Evolutionary conservation across 1,284 basidiomycete genomes (phyloP).

Genomic region (Cystobasidium pallidum): DNA sequence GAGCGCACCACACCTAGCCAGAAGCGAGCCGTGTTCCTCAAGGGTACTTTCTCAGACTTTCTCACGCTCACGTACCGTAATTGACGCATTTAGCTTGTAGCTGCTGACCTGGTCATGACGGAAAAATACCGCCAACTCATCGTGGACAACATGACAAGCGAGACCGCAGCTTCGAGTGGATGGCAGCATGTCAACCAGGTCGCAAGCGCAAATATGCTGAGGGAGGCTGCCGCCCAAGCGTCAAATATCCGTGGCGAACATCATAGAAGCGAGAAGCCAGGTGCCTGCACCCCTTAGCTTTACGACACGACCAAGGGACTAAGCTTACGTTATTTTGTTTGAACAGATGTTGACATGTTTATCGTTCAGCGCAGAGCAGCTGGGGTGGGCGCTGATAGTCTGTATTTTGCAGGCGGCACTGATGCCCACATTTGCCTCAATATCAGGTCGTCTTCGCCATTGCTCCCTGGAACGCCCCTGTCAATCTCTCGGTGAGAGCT

Average conservation of each 20-base stretch:
- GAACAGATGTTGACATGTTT: conserved; percentile 37
- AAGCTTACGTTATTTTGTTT: neutral
- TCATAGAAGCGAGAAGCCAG: conserved; percentile 36
- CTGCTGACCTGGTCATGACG: conserved; percentile 38
- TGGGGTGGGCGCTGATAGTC: conserved; percentile 23
- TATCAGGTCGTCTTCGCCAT: conserved; percentile 39
- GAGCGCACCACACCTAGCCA: conserved; percentile 34
- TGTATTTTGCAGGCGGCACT: neutral
- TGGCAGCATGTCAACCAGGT: conserved; percentile 41
- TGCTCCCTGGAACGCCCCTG: conserved; percentile 44
- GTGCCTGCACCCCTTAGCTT: neutral
- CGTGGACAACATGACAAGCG: conserved; percentile 21
- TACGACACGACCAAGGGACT: neutral
- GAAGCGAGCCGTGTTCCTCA: conserved; percentile 42
- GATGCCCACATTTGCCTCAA: neutral
- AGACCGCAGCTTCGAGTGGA: conserved; percentile 32
- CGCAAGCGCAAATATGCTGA: conserved; percentile 21
- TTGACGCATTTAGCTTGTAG: neutral
- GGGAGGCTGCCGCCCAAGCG: conserved; percentile 40
- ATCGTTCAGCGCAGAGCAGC: conserved; percentile 36
- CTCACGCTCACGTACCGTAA: neutral
- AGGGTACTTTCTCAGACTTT: neutral
- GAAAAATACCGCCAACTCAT: conserved; percentile 33
- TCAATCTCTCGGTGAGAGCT: conserved; percentile 56
- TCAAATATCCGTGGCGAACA: conserved; percentile 39